Conservation (phyloP, 768 basidiomycete genomes). For the Crepidotus variabilis region DNA sequence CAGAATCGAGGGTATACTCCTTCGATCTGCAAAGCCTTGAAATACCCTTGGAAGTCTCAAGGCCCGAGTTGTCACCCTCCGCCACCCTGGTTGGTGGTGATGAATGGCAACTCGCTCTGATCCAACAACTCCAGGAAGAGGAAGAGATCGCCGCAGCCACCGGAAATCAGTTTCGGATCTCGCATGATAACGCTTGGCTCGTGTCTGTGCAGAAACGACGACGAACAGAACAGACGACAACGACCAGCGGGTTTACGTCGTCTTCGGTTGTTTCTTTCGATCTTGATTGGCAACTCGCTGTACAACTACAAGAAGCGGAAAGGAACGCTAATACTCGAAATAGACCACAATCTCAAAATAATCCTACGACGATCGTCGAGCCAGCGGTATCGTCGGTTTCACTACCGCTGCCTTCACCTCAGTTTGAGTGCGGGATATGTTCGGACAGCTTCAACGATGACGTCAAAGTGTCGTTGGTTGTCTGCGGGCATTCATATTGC, state of each 20-base stretch:
- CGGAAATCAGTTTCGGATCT: constrained; percentile 1
- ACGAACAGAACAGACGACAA: constrained; percentile 7
- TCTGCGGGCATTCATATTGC: constrained; percentile 53
- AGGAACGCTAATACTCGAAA: constrained; percentile 24
- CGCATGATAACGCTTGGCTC: constrained; percentile 12
- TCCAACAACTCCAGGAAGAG: constrained; percentile 20
- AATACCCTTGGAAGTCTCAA: background rate
- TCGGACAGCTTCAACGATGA: constrained; percentile 44
- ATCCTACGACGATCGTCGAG: background rate
- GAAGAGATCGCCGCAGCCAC: constrained; percentile 15
- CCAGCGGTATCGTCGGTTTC: no score
- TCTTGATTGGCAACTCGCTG: constrained; percentile 23
- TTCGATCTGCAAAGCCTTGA: background rate
- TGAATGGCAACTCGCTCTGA: constrained; percentile 13
- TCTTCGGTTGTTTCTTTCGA: constrained; percentile 3
- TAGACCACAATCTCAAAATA: constrained; percentile 2
- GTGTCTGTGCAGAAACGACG: constrained; percentile 14
- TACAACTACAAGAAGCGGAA: constrained; percentile 32
- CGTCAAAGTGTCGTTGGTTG: constrained; percentile 33
- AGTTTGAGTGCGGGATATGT: constrained; percentile 55
- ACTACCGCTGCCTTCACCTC: constrained; percentile 13
- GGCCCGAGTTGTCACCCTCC: background rate
- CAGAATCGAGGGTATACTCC: constrained; percentile 1
- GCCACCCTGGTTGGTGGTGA: constrained; percentile 2
- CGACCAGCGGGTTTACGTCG: background rate